Conservation (phyloP, 1,284 basidiomycete genomes). For the Ganoderma resinaceum region DNA sequence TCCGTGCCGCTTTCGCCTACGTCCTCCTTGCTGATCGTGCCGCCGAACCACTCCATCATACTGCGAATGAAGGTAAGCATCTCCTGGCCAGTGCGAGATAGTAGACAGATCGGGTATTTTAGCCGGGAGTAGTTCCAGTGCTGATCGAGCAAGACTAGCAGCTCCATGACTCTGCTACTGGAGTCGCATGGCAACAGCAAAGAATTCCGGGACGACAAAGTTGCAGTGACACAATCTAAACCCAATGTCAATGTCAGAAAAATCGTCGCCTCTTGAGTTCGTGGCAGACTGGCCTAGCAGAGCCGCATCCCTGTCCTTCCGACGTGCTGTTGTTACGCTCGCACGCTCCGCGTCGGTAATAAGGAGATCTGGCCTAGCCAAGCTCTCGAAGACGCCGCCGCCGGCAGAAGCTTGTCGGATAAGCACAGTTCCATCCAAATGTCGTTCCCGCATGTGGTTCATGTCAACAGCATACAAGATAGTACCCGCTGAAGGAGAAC, state of each 20-base stretch:
- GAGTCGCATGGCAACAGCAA: slow-evolving; percentile 94
- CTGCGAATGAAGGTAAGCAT: slow-evolving; percentile 95
- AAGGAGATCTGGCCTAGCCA: slow-evolving; percentile 89
- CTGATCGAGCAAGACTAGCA: slow-evolving; percentile 95
- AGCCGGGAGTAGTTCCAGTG: slow-evolving; percentile 94
- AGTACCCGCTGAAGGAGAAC: slow-evolving; percentile 95
- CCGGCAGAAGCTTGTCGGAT: slow-evolving; percentile 63
- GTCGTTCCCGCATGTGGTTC: slow-evolving; percentile 97
- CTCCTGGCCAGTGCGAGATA: slow-evolving; percentile 90
- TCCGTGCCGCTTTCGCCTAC: slow-evolving; percentile 75
- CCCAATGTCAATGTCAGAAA: slow-evolving; percentile 8
- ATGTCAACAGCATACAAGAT: slow-evolving; percentile 95
- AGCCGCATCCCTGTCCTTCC: slow-evolving; percentile 91
- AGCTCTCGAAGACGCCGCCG: slow-evolving; percentile 85
- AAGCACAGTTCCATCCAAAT: slow-evolving; percentile 94
- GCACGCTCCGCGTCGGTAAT: slow-evolving; percentile 94
- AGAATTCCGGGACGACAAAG: slow-evolving; percentile 78
- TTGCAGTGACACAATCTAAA: slow-evolving; percentile 85
- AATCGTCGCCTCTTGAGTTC: not conserved
- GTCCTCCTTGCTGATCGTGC: slow-evolving; percentile 90
- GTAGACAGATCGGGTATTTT: slow-evolving; percentile 88
- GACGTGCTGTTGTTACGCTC: slow-evolving; percentile 82
- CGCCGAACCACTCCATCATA: slow-evolving; percentile 99
- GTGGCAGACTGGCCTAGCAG: slow-evolving; percentile 71
- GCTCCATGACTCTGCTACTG: slow-evolving; percentile 91